phyloP scores from a whole-genome alignment of 2,329 filamentous ascomycete species.

The Madurella fahalii region DNA sequence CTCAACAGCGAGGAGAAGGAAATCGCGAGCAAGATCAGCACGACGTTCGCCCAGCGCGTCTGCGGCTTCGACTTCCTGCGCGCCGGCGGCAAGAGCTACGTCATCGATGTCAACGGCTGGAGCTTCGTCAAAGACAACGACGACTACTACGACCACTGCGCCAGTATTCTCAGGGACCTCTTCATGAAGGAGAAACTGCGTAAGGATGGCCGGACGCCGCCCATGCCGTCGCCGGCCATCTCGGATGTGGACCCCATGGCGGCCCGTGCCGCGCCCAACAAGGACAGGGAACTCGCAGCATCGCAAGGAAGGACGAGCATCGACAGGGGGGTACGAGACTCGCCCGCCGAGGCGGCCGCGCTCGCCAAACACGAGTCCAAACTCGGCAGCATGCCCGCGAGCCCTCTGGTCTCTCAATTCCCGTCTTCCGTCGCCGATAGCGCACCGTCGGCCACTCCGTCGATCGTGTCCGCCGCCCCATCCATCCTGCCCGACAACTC shows the following conservation, averaged over 20 bases:
- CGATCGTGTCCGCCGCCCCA: conserved; percentile 37
- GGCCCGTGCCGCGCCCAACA: conserved; percentile 28
- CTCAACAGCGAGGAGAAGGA: conserved; percentile 74
- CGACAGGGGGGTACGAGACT: conserved; percentile 21
- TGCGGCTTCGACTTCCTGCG: conserved; percentile 94
- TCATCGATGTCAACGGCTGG: conserved; percentile 99
- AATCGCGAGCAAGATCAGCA: conserved; percentile 86
- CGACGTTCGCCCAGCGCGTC: conserved; percentile 87
- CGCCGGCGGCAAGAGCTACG: conserved; percentile 84
- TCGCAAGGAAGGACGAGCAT: conserved; percentile 23
- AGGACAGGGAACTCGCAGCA: conserved; percentile 27
- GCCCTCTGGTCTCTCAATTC: conserved; percentile 24
- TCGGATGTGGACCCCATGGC: conserved; percentile 38
- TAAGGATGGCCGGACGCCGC: conserved; percentile 55
- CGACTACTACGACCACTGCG: conserved; percentile 91
- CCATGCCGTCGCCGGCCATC: conserved; percentile 47
- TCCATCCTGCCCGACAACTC: conserved; percentile 34
- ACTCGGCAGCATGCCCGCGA: conserved; percentile 23
- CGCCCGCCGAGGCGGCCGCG: conserved; percentile 13
- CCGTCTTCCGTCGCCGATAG: conserved; percentile 25
- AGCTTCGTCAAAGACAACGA: conserved; percentile 99
- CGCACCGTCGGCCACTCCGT: conserved; percentile 37
- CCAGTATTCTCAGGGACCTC: conserved; percentile 79
- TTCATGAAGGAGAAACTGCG: conserved; percentile 77
- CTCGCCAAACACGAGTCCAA: conserved; percentile 31